These are phyloP conservation scores for Diplodia scrobiculata DNA, from an alignment of 2,329 filamentous ascomycete genomes.

Conservation along the genomic window DNA sequence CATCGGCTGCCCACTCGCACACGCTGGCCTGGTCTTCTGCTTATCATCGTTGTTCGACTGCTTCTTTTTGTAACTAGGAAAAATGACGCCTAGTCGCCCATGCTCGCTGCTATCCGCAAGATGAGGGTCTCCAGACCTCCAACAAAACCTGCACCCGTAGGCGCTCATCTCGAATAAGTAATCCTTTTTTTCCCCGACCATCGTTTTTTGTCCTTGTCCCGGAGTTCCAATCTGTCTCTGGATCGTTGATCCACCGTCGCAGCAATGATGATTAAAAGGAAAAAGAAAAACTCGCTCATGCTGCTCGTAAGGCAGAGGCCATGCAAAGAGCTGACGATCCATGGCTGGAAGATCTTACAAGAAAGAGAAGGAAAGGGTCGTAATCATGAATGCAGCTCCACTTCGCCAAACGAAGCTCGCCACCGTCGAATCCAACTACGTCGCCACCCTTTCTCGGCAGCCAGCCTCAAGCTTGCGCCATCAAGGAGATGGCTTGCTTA, in stretches of 20 bases:
- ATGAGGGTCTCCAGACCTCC: conserved; percentile 22
- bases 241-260: conserved; percentile 9
- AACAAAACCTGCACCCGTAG: conserved; percentile 13
- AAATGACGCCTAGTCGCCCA: conserved; percentile 8
- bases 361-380: conserved; percentile 29
- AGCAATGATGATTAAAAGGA: conserved; percentile 23
- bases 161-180: conserved; percentile 6
- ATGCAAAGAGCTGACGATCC: conserved; percentile 26
- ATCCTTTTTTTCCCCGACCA: conserved; percentile 25
- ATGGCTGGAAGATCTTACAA: conserved; percentile 17
- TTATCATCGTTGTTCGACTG: conserved; percentile 1
- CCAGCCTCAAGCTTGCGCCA: conserved; percentile 27
- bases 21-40: conserved; percentile 3
- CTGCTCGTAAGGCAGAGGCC: conserved; percentile 3
- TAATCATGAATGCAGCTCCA: conserved; percentile 28
- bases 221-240: conserved; percentile 20
- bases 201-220: conserved; percentile 22
- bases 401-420: conserved; percentile 5
- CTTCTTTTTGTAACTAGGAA: conserved; percentile 18
- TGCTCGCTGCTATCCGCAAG: conserved; percentile 11
- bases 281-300: conserved; percentile 28
- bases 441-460: conserved; percentile 12
- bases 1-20: not conserved
- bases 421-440: conserved; percentile 19
- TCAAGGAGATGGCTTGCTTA: conserved; percentile 48